Percentiles rank a stretch among this genome's conserved stretches.
Conservation (phyloP, 2,329 filamentous ascomycete genomes). For the Pezicula radicicola region DNA sequence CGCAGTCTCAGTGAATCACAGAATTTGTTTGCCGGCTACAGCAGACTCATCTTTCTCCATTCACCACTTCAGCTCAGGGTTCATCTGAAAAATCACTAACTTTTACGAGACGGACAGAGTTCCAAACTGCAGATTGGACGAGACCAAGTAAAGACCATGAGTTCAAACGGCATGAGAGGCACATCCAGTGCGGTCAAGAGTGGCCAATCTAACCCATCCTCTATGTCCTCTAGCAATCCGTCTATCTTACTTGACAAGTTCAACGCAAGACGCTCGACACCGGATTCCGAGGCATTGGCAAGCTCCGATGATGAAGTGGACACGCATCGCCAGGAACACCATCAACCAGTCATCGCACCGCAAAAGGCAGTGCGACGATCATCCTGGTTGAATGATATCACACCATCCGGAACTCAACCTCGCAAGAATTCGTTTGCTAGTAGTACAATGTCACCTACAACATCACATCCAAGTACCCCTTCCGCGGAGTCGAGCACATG, state of each 20-base stretch:
- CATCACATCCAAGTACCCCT: slow-evolving; percentile 79
- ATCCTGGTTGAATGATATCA: slow-evolving; percentile 85
- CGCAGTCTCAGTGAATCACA: too few species aligned
- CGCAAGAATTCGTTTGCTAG: slow-evolving; percentile 77
- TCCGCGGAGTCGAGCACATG: slow-evolving; percentile 61
- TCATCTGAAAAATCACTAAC: too few species aligned
- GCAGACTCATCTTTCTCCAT: too few species aligned
- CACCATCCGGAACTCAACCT: slow-evolving; percentile 57
- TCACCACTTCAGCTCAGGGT: too few species aligned
- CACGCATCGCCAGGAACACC: slow-evolving; percentile 52
- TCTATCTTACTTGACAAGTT: slow-evolving; percentile 71
- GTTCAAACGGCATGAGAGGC: slow-evolving; percentile 16
- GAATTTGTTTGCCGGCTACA: too few species aligned
- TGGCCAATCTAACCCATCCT: slow-evolving; percentile 37
- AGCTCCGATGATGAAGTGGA: slow-evolving; percentile 93
- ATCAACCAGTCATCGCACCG: slow-evolving; percentile 44
- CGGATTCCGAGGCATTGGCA: slow-evolving; percentile 88
- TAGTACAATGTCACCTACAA: slow-evolving; percentile 72
- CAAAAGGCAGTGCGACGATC: slow-evolving; percentile 67
- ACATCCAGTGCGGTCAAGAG: slow-evolving; percentile 35
- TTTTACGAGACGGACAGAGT: background rate
- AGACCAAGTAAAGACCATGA: slow-evolving; percentile 11
- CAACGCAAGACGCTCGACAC: slow-evolving; percentile 78
- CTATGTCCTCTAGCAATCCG: slow-evolving; percentile 58
- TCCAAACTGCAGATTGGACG: background rate